Base-by-base conservation (phyloP, 768 basidiomycete genomes). In the Ephemerocybe angulata region DNA sequence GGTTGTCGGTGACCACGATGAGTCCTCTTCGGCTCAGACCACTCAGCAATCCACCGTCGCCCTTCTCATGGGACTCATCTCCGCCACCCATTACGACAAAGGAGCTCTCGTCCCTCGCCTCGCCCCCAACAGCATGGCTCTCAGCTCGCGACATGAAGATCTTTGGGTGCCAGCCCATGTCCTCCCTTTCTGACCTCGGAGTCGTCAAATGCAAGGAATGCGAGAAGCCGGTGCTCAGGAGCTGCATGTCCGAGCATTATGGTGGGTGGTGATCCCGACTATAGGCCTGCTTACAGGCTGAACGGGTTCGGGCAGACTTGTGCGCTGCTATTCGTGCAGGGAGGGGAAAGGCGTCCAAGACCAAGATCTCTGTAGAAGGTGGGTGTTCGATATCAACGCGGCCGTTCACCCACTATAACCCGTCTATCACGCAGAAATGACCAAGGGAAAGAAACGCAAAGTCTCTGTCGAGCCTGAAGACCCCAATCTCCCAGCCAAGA, bases 121-220 rank as follows among this genome's bases (percentile, higher is more conserved):
- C 87, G 0, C 90, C 92, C 0, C 92, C 93, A 0, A 88, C 90
- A 22, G 79, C 85, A 73, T 92, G 91, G 86, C 84, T 95, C 13
- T 82, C 87, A 25, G 90, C 88, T 7, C 80, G 80, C 44, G 90
- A 94, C 63, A 94, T 93, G 93, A 88, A 87, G 75, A 78, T 88
- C 57, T 96, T 89, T 68, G 92, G 92, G 29, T 77, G 85, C 2
- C 76, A 85, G 53, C 90, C 93, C 5, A 77, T 95, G 15, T 78
- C 78, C 42, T 83, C 85, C 2, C 73, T 75, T 3, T 75, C 78
- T 0, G 77, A 79, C 22, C 74, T 83, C 33, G 86, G 89, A 54
- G 69, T 88, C 11, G 83, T 88, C 53, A 84, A 79, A 52, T 98
- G 95, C 72, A 80, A 72, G 43, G 86, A 93, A 37, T 98, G 95